Conservation (phyloP, 495 filamentous ascomycete genomes). For the Corynascus novoguineensis region DNA sequence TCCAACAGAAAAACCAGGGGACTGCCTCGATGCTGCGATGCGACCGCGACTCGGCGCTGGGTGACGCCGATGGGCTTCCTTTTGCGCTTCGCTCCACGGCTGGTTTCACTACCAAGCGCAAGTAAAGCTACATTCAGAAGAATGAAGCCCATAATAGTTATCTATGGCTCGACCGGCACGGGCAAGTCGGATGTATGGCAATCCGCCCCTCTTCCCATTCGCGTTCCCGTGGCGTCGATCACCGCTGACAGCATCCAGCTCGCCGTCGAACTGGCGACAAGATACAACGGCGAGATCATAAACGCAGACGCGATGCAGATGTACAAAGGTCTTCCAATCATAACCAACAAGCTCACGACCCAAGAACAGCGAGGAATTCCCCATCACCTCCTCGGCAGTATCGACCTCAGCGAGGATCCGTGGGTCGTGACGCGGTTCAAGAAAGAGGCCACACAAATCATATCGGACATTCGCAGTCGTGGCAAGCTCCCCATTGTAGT, state of each 20-base stretch:
- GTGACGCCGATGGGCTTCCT: constrained; percentile 13
- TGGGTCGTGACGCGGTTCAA: constrained; percentile 77
- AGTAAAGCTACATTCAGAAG: constrained; percentile 8
- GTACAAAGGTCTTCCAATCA: constrained; percentile 86
- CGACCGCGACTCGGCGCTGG: not conserved
- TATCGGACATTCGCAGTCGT: constrained; percentile 68
- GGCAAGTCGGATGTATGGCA: constrained; percentile 88
- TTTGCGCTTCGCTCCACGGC: not conserved
- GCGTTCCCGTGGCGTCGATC: not conserved
- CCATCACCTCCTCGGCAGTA: constrained; percentile 80
- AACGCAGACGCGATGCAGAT: constrained; percentile 99
- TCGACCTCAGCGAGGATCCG: constrained; percentile 66
- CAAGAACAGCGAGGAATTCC: constrained; percentile 75
- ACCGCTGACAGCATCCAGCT: constrained; percentile 53
- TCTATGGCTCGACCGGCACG: constrained; percentile 90
- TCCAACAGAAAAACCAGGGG: not conserved
- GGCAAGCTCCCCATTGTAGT: constrained; percentile 84
- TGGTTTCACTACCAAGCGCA: not conserved
- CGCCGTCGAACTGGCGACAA: constrained; percentile 78
- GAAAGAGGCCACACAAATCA: constrained; percentile 58
- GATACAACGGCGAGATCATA: constrained; percentile 90
- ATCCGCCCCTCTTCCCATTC: not conserved
- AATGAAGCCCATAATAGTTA: constrained; percentile 63
- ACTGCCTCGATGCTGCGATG: not conserved
- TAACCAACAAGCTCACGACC: constrained; percentile 83